Percentiles rank a stretch among this genome's conserved stretches.
Evolutionary conservation across 148 eudicot genomes (phyloP).

Genomic region (Rhododendron williamsianum): DNA sequence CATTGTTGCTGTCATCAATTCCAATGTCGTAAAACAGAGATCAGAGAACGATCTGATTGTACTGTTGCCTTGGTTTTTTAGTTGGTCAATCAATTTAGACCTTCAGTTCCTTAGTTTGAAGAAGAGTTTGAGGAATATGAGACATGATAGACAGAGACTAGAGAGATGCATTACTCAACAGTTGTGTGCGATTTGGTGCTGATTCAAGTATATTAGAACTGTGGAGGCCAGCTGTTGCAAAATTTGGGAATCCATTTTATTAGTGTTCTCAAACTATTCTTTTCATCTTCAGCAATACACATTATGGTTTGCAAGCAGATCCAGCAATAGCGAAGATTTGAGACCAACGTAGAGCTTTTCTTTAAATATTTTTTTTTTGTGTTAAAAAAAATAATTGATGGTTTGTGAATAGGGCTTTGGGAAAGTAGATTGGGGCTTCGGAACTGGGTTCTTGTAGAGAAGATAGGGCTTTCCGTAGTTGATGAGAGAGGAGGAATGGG

Average conservation of each 20-base stretch:
- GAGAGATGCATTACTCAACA: not conserved
- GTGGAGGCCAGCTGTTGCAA: not conserved
- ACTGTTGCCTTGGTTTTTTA: no score
- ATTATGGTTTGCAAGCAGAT: not conserved
- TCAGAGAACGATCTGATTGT: no score
- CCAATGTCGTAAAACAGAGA: no score
- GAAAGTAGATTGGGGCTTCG: not conserved
- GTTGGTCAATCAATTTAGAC: no score
- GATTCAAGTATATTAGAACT: not conserved
- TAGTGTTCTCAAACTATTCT: not conserved
- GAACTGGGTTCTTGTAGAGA: not conserved
- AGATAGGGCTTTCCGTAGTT: not conserved
- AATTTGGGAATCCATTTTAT: not conserved
- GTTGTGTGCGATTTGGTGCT: not conserved
- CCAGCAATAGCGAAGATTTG: no score
- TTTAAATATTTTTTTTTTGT: no score
- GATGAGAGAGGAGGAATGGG: not conserved
- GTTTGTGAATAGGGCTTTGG: not conserved
- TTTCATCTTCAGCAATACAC: not conserved
- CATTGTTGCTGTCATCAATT: no score
- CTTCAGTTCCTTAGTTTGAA: no score
- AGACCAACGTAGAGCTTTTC: no score
- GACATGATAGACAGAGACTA: not conserved
- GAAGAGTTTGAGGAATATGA: no score
- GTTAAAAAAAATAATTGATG: no score